Evolutionary conservation across 345 rosid species (phyloP).

Genomic region (Heritiera fomes): DNA sequence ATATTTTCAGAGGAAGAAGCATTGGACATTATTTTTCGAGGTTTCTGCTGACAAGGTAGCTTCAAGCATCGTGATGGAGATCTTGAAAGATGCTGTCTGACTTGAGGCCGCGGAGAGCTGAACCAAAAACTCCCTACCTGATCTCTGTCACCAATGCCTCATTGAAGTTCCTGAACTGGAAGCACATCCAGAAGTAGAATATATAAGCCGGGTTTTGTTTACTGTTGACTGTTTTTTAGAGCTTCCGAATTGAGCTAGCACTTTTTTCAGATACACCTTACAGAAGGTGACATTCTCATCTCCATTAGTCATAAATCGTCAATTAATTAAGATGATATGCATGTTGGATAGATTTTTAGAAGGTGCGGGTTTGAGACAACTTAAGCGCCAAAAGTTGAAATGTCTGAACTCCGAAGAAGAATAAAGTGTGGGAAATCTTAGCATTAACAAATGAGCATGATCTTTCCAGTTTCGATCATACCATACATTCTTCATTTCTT

Average conservation of each 20-base stretch:
- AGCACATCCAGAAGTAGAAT: conserved; percentile 21
- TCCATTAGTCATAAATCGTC: background rate
- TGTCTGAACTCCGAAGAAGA: too few relatives aligned
- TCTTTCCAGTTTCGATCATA: too few relatives aligned
- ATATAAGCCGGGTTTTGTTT: conserved; percentile 35
- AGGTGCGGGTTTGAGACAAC: background rate
- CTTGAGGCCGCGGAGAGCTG: background rate
- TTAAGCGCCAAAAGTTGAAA: too few relatives aligned
- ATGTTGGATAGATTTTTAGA: background rate
- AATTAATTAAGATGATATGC: too few relatives aligned
- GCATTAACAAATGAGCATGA: background rate
- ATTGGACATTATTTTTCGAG: background rate
- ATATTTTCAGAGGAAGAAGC: conserved; percentile 18
- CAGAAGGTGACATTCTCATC: background rate
- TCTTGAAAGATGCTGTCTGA: background rate
- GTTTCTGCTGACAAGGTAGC: conserved; percentile 11
- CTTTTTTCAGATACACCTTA: conserved; percentile 20
- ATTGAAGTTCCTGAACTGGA: conserved; percentile 11
- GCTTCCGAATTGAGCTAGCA: conserved; percentile 31
- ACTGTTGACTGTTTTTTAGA: conserved; percentile 17
- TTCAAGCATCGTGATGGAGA: background rate
- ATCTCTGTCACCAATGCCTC: background rate
- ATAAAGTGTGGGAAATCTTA: background rate
- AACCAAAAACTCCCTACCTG: conserved; percentile 9
- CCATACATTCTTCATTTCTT: too few relatives aligned